Evolutionary conservation across 1,139 yeast genomes (phyloP), one percentile per base, ranked within the genome.

Genomic region (Geotrichum aggregatum): DNA sequence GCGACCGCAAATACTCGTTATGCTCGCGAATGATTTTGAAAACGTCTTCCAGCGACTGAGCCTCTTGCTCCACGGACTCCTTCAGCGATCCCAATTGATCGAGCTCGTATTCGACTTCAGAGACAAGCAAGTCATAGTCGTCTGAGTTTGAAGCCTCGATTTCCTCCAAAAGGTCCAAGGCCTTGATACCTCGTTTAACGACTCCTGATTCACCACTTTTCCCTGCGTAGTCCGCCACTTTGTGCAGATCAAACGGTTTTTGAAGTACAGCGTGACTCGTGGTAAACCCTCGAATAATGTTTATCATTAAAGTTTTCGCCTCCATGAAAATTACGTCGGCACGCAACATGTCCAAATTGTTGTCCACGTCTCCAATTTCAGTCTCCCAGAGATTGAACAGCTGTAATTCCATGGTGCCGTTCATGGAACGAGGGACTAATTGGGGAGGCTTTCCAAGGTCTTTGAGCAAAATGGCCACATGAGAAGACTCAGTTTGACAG

Each of bases 331-430:
- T 60, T 43, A 69, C 66, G 54, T 70, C 73, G 0, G 70, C 65
- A n/a, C 70, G 61, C 35, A 68, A 59, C 51, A 67, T 61, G 47
- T 68, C 71, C 26, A 67, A 59, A 14, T 61, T 56, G 19, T 63
- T 62, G 34, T 68, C 67, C 3, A 68, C 62, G 50, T 67, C 67
- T 6, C 69, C 68, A n/a, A 69, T 65, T 35, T 61, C 66, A 1
- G 72, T 66, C 46, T 69, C 73, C 71, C 73, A 71, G 24, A 72
- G 60, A 31, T 67, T 67, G 52, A 65, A 67, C 35, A 71, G 61
- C 19, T 67, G 67, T 3, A 71, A 59, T 47, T 67, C 70, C 53
- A 70, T 59, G 3, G 65, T 58, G 18, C 65, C 67, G 51, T 71
- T 71, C 28, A 61, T 62, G 6, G 63, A 56, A 21, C 72, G 59